Evolutionary conservation across 1,284 basidiomycete genomes (phyloP).

Genomic region (Malassezia equina): DNA sequence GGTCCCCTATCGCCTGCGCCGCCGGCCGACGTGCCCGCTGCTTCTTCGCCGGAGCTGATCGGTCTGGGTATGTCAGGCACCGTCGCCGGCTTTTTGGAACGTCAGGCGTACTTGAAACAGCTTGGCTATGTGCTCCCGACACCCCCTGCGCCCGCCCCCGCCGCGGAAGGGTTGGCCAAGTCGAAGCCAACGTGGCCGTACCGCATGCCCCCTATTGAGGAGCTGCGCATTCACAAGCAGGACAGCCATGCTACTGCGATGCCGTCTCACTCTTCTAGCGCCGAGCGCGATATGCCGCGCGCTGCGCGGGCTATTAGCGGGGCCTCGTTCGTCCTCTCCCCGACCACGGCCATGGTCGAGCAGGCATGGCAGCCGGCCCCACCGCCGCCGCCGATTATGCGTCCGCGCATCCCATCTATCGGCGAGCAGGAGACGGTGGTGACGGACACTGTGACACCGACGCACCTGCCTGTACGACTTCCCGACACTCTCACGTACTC

Average conservation of each 20-base stretch:
- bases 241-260: neutral
- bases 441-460: neutral
- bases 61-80: neutral
- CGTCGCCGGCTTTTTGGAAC: neutral
- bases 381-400: neutral
- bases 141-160: neutral
- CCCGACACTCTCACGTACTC: neutral
- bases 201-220: constrained; percentile 2
- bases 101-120: neutral
- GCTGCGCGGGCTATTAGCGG: neutral
- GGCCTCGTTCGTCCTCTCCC: constrained; percentile 3
- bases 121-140: neutral
- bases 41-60: neutral
- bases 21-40: neutral
- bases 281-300: neutral
- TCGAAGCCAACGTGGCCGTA: neutral
- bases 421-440: neutral
- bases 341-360: neutral
- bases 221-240: constrained; percentile 1
- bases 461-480: neutral
- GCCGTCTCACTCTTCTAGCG: neutral
- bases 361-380: neutral
- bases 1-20: neutral
- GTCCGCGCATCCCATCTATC: neutral
- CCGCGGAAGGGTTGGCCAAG: too few species aligned